phyloP scores from a whole-genome alignment of 306 rosid genomes.

The Oxytropis ochrocephala region DNA sequence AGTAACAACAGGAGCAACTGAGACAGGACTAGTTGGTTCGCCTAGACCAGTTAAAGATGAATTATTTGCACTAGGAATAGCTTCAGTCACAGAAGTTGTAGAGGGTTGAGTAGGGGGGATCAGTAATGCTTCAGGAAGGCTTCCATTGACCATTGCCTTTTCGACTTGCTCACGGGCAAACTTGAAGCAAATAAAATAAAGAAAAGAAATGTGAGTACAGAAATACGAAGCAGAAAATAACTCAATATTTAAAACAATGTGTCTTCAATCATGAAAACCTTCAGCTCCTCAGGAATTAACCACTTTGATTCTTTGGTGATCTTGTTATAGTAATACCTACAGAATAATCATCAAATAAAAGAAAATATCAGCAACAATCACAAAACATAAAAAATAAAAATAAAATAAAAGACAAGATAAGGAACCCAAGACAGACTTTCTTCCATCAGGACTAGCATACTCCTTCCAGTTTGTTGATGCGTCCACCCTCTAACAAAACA shows the following conservation, averaged over 20 bases:
- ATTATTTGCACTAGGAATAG: slow-evolving; percentile 36
- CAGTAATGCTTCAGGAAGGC: slow-evolving; percentile 22
- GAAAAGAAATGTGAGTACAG: slow-evolving; percentile 14
- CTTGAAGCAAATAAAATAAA: slow-evolving; percentile 34
- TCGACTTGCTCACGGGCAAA: slow-evolving; percentile 79
- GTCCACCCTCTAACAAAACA: slow-evolving; percentile 72
- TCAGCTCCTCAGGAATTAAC: slow-evolving; percentile 79
- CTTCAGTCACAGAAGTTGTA: slow-evolving; percentile 36
- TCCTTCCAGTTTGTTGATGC: slow-evolving; percentile 97
- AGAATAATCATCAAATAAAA: slow-evolving; percentile 23
- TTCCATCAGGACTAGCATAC: slow-evolving; percentile 80
- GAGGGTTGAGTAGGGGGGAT: slow-evolving; percentile 41
- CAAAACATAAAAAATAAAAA: slow-evolving; percentile 10
- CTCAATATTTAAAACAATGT: neutral
- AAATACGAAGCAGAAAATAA: neutral
- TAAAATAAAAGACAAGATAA: neutral
- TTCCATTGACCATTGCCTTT: slow-evolving; percentile 43
- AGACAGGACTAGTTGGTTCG: slow-evolving; percentile 56
- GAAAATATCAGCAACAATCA: slow-evolving; percentile 15
- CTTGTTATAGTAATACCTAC: slow-evolving; percentile 84
- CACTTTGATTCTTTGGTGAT: slow-evolving; percentile 83
- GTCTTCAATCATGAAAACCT: slow-evolving; percentile 44
- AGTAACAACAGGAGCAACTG: slow-evolving; percentile 54
- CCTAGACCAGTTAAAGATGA: slow-evolving; percentile 38
- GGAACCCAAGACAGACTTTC: slow-evolving; percentile 53